phyloP scores from a whole-genome alignment of 768 basidiomycete genomes.

The Boletales sp. region DNA sequence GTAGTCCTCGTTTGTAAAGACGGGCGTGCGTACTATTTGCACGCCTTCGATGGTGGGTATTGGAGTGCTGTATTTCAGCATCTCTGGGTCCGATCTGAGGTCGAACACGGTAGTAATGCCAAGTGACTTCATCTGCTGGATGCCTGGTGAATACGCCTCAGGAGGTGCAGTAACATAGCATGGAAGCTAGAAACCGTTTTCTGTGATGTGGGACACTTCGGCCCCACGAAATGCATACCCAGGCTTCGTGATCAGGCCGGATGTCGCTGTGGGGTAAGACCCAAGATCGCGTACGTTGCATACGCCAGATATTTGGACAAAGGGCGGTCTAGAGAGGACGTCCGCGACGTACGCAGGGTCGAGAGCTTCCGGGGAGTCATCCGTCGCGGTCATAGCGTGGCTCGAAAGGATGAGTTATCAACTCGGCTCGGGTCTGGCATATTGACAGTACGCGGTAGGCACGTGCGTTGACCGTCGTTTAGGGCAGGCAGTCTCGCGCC shows the following conservation, averaged over 20 bases:
- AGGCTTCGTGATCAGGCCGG: constrained; percentile 54
- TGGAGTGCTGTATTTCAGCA: constrained; percentile 66
- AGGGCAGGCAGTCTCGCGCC: constrained; percentile 47
- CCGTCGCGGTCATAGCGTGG: constrained; percentile 18
- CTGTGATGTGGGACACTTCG: constrained; percentile 67
- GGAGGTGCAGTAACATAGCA: neutral
- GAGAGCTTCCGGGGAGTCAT: constrained; percentile 51
- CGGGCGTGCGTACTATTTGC: constrained; percentile 56
- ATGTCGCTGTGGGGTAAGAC: constrained; percentile 47
- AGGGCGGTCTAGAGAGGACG: constrained; percentile 65
- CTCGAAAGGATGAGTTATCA: too few species aligned
- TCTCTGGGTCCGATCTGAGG: constrained; percentile 77
- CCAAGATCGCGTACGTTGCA: constrained; percentile 76
- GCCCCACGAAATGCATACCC: constrained; percentile 63
- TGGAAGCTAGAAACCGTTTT: constrained; percentile 49
- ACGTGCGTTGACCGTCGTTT: constrained; percentile 15
- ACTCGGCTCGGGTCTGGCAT: neutral
- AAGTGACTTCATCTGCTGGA: constrained; percentile 51
- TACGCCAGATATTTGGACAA: constrained; percentile 68
- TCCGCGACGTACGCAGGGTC: constrained; percentile 64
- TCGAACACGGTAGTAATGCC: constrained; percentile 72
- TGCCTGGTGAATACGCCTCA: constrained; percentile 41
- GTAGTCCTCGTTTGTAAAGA: constrained; percentile 70
- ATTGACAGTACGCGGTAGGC: neutral
- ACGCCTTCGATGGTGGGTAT: constrained; percentile 63